Conservation (phyloP, 345 rosid species). For the Eucalyptus coolabah region DNA sequence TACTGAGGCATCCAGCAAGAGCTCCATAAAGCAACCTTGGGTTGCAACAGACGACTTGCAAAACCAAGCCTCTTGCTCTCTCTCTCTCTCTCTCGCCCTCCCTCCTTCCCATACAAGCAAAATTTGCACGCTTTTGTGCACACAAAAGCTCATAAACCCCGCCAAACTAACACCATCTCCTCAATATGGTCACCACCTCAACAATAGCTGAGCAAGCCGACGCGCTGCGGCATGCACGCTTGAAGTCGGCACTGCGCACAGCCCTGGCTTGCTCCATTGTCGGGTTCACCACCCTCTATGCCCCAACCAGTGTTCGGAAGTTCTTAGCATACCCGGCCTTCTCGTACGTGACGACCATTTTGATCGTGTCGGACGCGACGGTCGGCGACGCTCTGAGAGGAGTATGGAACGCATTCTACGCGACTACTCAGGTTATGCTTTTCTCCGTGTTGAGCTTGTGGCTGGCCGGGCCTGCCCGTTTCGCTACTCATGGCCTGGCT, state of each 20-base stretch:
- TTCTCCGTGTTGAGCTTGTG: constrained; percentile 21
- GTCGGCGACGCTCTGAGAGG: constrained; percentile 57
- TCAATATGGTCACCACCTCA: constrained; percentile 36
- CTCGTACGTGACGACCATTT: constrained; percentile 54
- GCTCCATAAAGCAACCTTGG: not conserved
- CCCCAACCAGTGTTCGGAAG: constrained; percentile 23
- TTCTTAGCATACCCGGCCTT: constrained; percentile 45
- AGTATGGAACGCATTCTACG: constrained; percentile 28
- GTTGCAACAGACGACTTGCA: not conserved
- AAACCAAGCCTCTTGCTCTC: not conserved
- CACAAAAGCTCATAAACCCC: not conserved
- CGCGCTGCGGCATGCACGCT: not conserved
- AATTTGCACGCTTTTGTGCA: not conserved
- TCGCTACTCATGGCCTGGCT: constrained; percentile 23
- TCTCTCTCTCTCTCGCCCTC: not conserved
- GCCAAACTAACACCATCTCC: not conserved
- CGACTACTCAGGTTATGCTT: constrained; percentile 32
- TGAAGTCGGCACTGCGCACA: constrained; percentile 42
- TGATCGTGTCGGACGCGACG: constrained; percentile 63
- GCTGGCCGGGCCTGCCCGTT: constrained; percentile 31
- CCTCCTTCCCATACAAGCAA: not conserved
- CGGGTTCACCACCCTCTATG: constrained; percentile 47
- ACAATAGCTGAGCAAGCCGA: not conserved
- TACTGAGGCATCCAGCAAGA: not conserved
- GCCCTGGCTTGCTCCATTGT: constrained; percentile 53